Evolutionary conservation across 768 basidiomycete genomes (phyloP).

Genomic region (Naganishia antarctica): DNA sequence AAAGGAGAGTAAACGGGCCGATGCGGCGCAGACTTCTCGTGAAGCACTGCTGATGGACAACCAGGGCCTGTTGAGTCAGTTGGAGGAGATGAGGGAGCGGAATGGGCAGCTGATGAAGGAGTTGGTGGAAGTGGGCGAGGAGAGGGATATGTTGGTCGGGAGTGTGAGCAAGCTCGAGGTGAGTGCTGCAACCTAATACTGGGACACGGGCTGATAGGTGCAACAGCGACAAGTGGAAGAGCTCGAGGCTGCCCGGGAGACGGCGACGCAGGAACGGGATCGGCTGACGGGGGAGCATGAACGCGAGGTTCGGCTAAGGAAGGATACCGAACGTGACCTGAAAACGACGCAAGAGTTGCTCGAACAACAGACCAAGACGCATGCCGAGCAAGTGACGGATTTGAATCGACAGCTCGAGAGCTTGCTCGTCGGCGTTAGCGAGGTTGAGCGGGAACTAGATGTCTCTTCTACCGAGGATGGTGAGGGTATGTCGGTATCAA

Average conservation of each 20-base stretch:
- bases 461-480: neutral
- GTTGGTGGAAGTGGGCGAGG: conserved; percentile 36
- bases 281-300: conserved; percentile 14
- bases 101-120: conserved; percentile 45
- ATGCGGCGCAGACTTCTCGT: conserved; percentile 38
- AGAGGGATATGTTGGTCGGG: conserved; percentile 29
- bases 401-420: conserved; percentile 4
- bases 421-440: neutral
- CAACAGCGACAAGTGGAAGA: conserved; percentile 5
- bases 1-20: conserved; percentile 34
- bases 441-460: conserved; percentile 6
- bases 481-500: no score
- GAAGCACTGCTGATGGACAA: conserved; percentile 42
- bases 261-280: neutral
- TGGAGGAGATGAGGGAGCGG: conserved; percentile 46
- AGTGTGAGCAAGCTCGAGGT: conserved; percentile 28
- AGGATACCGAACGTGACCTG: conserved; percentile 12
- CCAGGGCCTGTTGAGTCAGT: conserved; percentile 40
- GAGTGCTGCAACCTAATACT: neutral
- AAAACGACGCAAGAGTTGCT: conserved; percentile 1
- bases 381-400: neutral
- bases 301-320: neutral
- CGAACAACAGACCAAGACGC: conserved; percentile 12
- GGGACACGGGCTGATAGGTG: neutral
- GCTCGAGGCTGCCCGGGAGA: neutral